Conservation (phyloP, 208 protist genomes). For the Phytomonas sp. region DNA sequence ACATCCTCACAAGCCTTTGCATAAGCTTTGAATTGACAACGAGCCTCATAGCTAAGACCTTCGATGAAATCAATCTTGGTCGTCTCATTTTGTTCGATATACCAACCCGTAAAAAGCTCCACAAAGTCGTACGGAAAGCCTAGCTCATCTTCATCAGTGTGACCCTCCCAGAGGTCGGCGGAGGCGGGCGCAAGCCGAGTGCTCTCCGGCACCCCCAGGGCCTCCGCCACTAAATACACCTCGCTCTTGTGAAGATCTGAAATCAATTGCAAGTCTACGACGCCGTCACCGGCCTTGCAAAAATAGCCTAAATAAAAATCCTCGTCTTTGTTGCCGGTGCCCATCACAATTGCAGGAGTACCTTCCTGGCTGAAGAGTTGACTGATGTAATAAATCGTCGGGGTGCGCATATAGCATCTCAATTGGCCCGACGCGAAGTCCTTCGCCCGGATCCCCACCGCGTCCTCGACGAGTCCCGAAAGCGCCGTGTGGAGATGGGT, state of each 20-base stretch:
- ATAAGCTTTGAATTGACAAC: conserved; percentile 70
- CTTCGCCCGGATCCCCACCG: conserved; percentile 59
- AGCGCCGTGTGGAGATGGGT: conserved; percentile 79
- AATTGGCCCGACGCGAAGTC: conserved; percentile 92
- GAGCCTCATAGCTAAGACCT: conserved; percentile 37
- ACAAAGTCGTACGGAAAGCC: conserved; percentile 95
- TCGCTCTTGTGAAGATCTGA: conserved; percentile 95
- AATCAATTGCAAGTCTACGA: conserved; percentile 94
- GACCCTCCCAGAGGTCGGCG: conserved; percentile 93
- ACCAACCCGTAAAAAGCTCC: conserved; percentile 91
- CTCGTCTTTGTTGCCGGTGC: conserved; percentile 96
- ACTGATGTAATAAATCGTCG: conserved; percentile 89
- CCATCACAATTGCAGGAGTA: conserved; percentile 90
- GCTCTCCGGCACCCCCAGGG: conserved; percentile 70
- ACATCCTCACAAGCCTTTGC: conserved; percentile 58
- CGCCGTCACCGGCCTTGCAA: conserved; percentile 95
- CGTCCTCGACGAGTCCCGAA: conserved; percentile 43
- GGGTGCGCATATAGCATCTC: conserved; percentile 93
- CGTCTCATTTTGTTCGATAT: conserved; percentile 44
- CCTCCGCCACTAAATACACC: conserved; percentile 77
- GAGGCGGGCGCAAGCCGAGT: conserved; percentile 85
- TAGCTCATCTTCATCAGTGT: conserved; percentile 95
- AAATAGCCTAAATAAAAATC: conserved; percentile 95
- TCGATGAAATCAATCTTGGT: conserved; percentile 39
- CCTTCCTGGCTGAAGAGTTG: conserved; percentile 86